These are phyloP conservation scores for Actinomortierella wolfii DNA, from an alignment of 371 early-diverging fungal species.

Conservation along the genomic window DNA sequence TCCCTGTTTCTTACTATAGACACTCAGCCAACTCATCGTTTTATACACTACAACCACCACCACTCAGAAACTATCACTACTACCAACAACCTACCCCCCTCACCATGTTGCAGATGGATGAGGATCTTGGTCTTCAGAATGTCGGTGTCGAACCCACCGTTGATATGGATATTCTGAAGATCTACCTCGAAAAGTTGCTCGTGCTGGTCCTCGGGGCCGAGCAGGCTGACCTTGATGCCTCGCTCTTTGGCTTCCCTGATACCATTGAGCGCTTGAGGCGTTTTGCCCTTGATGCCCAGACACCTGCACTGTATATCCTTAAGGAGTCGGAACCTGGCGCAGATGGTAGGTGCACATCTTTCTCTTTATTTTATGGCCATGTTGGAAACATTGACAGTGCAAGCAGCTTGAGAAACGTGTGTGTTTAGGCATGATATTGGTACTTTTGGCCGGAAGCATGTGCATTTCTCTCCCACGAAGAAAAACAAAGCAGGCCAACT, in stretches of 20 bases:
- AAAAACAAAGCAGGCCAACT: constrained; percentile 1
- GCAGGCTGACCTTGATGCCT: constrained; percentile 58
- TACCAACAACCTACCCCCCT: not conserved
- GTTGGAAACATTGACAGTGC: no score
- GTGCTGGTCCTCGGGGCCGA: constrained; percentile 79
- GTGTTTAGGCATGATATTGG: not conserved
- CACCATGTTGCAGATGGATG: constrained; percentile 41
- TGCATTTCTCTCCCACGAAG: not conserved
- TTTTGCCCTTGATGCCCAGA: constrained; percentile 80
- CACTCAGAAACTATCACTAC: not conserved
- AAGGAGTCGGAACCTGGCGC: constrained; percentile 74
- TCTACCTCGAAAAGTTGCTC: constrained; percentile 72
- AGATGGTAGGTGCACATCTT: constrained; percentile 23
- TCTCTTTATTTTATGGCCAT: no score
- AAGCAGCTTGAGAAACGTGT: no score
- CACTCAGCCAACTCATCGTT: not conserved
- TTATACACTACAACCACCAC: not conserved
- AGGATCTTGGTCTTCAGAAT: constrained; percentile 34
- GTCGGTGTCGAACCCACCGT: constrained; percentile 32
- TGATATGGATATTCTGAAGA: constrained; percentile 40
- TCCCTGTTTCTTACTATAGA: no score
- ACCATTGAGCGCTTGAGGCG: constrained; percentile 74
- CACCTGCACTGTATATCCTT: constrained; percentile 78
- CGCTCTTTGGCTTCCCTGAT: constrained; percentile 70
- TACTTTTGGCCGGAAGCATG: not conserved